A percentile compares a stretch with the other conserved stretches of the same genome.
Conservation (phyloP, 495 filamentous ascomycete species). For the Parachaetomium inaequale region DNA sequence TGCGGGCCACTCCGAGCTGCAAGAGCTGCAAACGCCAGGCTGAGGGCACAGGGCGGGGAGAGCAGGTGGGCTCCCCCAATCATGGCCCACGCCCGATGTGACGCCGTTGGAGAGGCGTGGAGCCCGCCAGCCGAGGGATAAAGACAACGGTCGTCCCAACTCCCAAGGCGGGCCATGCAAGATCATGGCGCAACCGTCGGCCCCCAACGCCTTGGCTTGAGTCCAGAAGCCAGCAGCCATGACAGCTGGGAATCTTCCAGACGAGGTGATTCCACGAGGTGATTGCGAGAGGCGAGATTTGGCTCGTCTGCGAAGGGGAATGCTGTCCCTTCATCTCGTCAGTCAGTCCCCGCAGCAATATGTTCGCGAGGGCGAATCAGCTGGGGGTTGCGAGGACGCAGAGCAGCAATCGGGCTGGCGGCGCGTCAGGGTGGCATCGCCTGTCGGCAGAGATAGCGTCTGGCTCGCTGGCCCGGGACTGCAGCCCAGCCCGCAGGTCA, state of each 20-base stretch:
- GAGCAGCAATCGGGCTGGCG: slow-evolving; percentile 18
- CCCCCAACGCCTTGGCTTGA: not conserved
- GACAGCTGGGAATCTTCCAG: not conserved
- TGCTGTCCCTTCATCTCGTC: slow-evolving; percentile 12
- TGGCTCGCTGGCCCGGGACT: slow-evolving; percentile 18
- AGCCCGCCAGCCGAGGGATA: not conserved
- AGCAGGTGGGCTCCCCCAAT: slow-evolving; percentile 6
- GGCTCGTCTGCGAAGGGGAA: not conserved
- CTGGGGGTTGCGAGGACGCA: slow-evolving; percentile 24
- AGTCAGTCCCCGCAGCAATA: slow-evolving; percentile 18
- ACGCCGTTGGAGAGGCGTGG: slow-evolving; percentile 27
- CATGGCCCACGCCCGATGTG: slow-evolving; percentile 23
- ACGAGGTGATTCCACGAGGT: not conserved
- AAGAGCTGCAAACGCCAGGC: slow-evolving; percentile 15
- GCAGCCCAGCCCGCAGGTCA: slow-evolving; percentile 9
- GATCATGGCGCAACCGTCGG: slow-evolving; percentile 20
- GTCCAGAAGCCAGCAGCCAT: not conserved
- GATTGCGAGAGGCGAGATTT: not conserved
- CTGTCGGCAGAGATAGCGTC: slow-evolving; percentile 31
- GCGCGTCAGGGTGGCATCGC: slow-evolving; percentile 21
- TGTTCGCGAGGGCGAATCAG: slow-evolving; percentile 28
- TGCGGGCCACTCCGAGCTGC: not conserved
- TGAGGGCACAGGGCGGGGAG: slow-evolving; percentile 5
- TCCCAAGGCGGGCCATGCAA: slow-evolving; percentile 2
- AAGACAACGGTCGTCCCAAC: not conserved